Conservation (phyloP, 2,329 filamentous ascomycete genomes). For the Juglanconis juglandina region DNA sequence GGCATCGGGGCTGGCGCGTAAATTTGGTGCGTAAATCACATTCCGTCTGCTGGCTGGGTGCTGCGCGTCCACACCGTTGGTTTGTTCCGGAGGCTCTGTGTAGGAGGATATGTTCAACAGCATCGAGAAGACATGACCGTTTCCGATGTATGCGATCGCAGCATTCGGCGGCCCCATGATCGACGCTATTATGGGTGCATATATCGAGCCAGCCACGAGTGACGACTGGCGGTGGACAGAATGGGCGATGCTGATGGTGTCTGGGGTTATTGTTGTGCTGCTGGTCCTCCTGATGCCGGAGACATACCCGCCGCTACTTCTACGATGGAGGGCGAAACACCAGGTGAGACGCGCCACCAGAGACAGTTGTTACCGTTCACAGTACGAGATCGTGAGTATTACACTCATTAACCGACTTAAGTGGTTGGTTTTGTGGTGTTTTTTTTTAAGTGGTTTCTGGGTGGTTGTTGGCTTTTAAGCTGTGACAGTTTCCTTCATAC, state of each 20-base stretch:
- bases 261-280: slow-evolving; percentile 50
- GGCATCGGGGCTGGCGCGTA: slow-evolving; percentile 40
- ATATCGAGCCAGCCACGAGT: slow-evolving; percentile 57
- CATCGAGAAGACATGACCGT: slow-evolving; percentile 33
- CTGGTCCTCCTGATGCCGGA: slow-evolving; percentile 63
- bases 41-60: slow-evolving; percentile 48
- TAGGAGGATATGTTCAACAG: slow-evolving; percentile 38
- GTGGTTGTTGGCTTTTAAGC: too few species aligned
- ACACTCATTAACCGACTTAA: slow-evolving; percentile 31
- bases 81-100: slow-evolving; percentile 39
- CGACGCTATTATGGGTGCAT: slow-evolving; percentile 51
- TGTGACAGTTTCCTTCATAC: too few species aligned
- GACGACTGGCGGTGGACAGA: slow-evolving; percentile 61
- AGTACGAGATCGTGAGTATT: slow-evolving; percentile 54
- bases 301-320: slow-evolving; percentile 56
- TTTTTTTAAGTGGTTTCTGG: too few species aligned
- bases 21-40: slow-evolving; percentile 38
- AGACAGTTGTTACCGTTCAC: slow-evolving; percentile 58
- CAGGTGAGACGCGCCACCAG: slow-evolving; percentile 60
- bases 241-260: slow-evolving; percentile 63
- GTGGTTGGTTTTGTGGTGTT: too few species aligned
- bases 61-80: slow-evolving; percentile 42
- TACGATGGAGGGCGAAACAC: slow-evolving; percentile 57
- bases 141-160: slow-evolving; percentile 45
- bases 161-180: slow-evolving; percentile 39